Base-by-base conservation (phyloP, 2,329 filamentous ascomycete genomes). In the Dryadomyces quercivorus region DNA sequence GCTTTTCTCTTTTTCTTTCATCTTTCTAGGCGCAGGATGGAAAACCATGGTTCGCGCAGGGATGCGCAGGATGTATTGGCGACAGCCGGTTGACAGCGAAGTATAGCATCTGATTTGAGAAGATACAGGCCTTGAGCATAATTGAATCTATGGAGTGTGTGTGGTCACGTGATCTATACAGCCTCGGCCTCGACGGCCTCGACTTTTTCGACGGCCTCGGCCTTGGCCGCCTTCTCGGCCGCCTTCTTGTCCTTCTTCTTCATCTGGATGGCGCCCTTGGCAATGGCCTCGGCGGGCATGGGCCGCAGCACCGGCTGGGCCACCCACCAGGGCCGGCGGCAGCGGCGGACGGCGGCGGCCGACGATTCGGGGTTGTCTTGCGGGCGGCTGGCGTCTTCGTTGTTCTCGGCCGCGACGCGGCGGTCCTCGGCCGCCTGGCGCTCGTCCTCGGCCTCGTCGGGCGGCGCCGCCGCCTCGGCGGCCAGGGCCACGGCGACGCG, bases 251-350 rank as follows among this genome's bases (percentile, higher is more conserved):
- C 51, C n/a, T 45, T 40, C 46, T 89, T 91, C 62, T 83, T 88
- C 58, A 84, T 66, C 55, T 76, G 79, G 66, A 95, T 76, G 2
- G 86, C 84, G 0, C 91, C 91, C 66, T 88, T 90, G 58, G 85
- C 84, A 59, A 93, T 63, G 2, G 93, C 93, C 71, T 97, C 92
- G 61, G 86, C 86, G 0, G 93, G 93, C 63, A 96, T 67, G 44
- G 90, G 91, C 55, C 91, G 75, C 7, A 96, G 79, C 63, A 95
- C 88, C 4, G 92, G 85, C 71, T 97, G 91, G 52, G 84, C 89
- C 4, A 95, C 77, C 88, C 89, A 96, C 80, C 84, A 96, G 1
- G 91, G 91, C 59, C 89, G 73, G 66, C 83, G 85, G 64, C 89
- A 95, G 57, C 80, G 74, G 54, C 78, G 80, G 26, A 93, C 82